These are phyloP conservation scores for Tubosaeta brunneosetosa DNA, from an alignment of 768 basidiomycete species.

Conservation along the genomic window DNA sequence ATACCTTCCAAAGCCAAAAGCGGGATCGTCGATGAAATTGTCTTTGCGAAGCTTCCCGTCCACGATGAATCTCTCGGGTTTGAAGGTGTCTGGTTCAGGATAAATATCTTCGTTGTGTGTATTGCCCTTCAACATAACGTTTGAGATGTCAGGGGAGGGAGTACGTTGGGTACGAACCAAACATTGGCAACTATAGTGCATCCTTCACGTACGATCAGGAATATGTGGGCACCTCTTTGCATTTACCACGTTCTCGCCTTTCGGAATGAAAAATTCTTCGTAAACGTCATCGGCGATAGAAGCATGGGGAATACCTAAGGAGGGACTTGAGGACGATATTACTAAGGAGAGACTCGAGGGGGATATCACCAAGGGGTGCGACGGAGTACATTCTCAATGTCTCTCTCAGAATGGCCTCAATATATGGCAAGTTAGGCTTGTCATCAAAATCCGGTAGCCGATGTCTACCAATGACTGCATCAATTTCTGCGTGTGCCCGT, in stretches of 20 bases:
- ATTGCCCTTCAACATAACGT: not conserved
- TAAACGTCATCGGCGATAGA: not conserved
- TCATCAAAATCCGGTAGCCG: conserved; percentile 27
- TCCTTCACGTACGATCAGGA: not conserved
- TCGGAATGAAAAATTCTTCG: not conserved
- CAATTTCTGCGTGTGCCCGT: conserved; percentile 29
- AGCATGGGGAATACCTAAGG: conserved; percentile 8
- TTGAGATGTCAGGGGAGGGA: not conserved
- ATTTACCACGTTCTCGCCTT: not conserved
- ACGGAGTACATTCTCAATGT: conserved; percentile 26
- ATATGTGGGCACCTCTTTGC: not conserved
- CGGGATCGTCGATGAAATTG: not conserved
- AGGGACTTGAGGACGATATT: not conserved
- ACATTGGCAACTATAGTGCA: not conserved
- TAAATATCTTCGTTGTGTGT: not conserved
- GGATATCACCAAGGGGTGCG: conserved; percentile 18
- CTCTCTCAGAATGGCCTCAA: conserved; percentile 28
- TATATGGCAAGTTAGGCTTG: conserved; percentile 21
- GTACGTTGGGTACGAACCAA: not conserved
- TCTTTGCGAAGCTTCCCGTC: not conserved
- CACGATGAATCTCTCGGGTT: not conserved
- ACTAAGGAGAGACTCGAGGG: too few relatives aligned
- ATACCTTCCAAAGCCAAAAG: not conserved
- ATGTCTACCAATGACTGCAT: conserved; percentile 24
- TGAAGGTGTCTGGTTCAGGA: not conserved